Percentiles rank a stretch among this genome's conserved stretches.
Conservation (phyloP, 2,329 filamentous ascomycete species). For the Colletotrichum sojae region DNA sequence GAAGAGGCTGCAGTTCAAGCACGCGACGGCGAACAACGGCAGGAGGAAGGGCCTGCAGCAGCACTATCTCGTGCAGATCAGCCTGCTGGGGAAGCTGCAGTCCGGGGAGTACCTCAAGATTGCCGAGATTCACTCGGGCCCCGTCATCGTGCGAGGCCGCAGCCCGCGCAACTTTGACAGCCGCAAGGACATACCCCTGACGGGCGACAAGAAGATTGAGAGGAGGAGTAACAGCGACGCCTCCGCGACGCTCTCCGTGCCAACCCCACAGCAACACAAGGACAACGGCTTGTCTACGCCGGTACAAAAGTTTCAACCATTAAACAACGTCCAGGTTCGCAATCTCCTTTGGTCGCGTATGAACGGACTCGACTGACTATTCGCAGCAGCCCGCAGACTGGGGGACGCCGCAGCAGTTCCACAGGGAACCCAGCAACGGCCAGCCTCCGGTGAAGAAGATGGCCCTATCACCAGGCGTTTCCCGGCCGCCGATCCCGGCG, state of each 20-base stretch:
- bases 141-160: constrained; percentile 94
- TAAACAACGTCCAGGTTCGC: constrained; percentile 54
- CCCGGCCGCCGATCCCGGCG: constrained; percentile 67
- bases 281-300: constrained; percentile 41
- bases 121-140: constrained; percentile 88
- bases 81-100: constrained; percentile 82
- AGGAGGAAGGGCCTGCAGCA: constrained; percentile 94
- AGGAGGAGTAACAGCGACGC: constrained; percentile 57
- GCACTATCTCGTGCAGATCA: constrained; percentile 91
- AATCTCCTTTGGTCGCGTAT: too few species aligned
- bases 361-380: constrained; percentile 35
- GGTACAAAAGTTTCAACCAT: constrained; percentile 47
- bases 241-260: constrained; percentile 15
- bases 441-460: constrained; percentile 67
- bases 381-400: constrained; percentile 60
- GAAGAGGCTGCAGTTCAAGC: constrained; percentile 96
- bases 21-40: constrained; percentile 96
- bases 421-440: constrained; percentile 52
- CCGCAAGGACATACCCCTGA: constrained; percentile 86
- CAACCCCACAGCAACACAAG: constrained; percentile 41
- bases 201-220: constrained; percentile 65
- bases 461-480: constrained; percentile 66
- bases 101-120: constrained; percentile 78
- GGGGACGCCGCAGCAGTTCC: constrained; percentile 55
- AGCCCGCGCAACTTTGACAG: constrained; percentile 96